Percentiles rank a stretch among this genome's conserved stretches.
These are phyloP conservation scores for Vickermania spadyakhi DNA, from an alignment of 208 protist species.

Conservation along the genomic window DNA sequence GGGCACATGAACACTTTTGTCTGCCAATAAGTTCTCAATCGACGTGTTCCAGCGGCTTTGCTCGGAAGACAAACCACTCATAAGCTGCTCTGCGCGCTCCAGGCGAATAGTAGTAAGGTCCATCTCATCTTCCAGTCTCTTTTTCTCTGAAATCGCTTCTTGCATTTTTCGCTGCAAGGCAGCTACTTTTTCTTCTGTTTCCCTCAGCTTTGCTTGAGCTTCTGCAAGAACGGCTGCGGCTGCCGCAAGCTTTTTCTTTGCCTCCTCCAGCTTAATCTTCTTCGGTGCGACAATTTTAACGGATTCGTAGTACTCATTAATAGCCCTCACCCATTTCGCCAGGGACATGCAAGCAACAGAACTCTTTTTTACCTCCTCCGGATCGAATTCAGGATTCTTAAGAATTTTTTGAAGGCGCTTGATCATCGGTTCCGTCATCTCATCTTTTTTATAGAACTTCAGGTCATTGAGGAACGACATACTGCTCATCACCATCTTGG, in stretches of 20 bases:
- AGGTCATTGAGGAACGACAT: conserved; percentile 92
- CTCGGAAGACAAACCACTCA: conserved; percentile 83
- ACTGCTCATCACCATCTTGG: conserved; percentile 88
- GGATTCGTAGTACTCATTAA: conserved; percentile 93
- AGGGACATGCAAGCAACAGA: conserved; percentile 93
- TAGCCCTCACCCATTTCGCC: conserved; percentile 93
- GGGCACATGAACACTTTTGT: conserved; percentile 53
- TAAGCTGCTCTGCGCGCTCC: conserved; percentile 85
- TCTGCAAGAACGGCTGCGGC: conserved; percentile 59
- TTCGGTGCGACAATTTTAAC: conserved; percentile 88
- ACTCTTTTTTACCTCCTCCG: conserved; percentile 88
- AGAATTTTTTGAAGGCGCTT: conserved; percentile 91
- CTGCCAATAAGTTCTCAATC: conserved; percentile 49
- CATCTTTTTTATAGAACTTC: conserved; percentile 90
- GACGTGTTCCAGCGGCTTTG: conserved; percentile 67
- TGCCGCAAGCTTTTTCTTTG: conserved; percentile 74
- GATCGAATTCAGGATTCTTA: conserved; percentile 90
- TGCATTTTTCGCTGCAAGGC: conserved; percentile 72
- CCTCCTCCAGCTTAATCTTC: conserved; percentile 61
- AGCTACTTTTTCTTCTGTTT: conserved; percentile 82
- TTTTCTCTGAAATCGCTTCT: conserved; percentile 84
- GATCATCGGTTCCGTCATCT: conserved; percentile 81
- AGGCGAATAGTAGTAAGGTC: conserved; percentile 84
- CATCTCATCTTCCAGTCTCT: conserved; percentile 89
- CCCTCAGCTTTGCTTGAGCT: conserved; percentile 57